phyloP scores from a whole-genome alignment of 1,284 basidiomycete genomes.

The Irpex sp. region DNA sequence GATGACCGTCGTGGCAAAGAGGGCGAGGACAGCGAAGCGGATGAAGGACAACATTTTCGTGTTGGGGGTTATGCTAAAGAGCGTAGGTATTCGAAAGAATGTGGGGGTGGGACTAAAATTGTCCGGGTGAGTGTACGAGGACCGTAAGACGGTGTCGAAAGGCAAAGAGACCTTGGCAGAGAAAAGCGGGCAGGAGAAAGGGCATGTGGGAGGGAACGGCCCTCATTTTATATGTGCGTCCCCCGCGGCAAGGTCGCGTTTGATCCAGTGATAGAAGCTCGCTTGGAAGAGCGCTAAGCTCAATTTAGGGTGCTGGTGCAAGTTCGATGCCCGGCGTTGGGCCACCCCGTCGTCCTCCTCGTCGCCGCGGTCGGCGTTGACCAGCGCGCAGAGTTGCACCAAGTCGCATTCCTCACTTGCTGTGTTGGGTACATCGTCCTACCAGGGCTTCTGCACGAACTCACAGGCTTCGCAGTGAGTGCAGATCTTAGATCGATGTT shows the following conservation, averaged over 20 bases:
- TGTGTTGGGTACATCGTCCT: neutral
- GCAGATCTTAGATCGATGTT: neutral
- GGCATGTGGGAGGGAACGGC: neutral
- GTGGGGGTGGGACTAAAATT: neutral
- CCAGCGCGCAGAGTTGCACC: neutral
- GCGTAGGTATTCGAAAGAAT: neutral
- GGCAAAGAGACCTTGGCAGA: neutral
- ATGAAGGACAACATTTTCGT: slow-evolving; percentile 1
- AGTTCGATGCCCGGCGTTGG: neutral
- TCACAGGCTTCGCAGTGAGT: neutral
- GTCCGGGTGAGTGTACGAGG: neutral
- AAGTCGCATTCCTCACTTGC: neutral
- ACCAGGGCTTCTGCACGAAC: neutral
- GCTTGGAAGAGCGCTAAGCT: neutral
- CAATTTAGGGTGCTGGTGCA: neutral
- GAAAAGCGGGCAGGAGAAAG: neutral
- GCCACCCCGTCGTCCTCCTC: neutral
- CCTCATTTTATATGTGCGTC: neutral
- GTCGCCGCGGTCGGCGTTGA: neutral
- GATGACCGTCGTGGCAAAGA: slow-evolving; percentile 1
- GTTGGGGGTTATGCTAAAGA: neutral
- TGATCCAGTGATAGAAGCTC: slow-evolving; percentile 2
- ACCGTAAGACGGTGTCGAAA: neutral
- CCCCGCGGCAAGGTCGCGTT: neutral
- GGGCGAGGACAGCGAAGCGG: neutral